Evolutionary conservation across 805 yeast genomes (phyloP), one percentile per base, ranked within the genome.

Genomic region (Cyberlindnera nakhonratchasimensis): DNA sequence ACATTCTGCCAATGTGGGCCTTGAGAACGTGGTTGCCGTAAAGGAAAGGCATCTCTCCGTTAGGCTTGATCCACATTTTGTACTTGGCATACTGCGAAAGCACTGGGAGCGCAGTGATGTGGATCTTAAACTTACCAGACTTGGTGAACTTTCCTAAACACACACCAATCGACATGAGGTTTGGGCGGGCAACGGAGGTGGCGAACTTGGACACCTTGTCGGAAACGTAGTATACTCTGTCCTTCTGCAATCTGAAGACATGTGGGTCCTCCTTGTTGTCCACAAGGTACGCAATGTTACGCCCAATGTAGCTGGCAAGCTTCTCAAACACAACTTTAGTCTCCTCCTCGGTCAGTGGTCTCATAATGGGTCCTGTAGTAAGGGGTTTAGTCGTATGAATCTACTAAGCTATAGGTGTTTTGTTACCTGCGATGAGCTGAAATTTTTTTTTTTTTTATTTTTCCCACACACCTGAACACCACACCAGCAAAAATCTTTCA

Each of bases 1-100:
- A 85, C 86, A 93, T 88, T 57, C 89, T 83, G 26, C 99, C 99
- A 43, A 93, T 75, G 62, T 93, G 99, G 5, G 99, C 99, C 63
- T 93, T 93, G 54, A 93, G 72, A 21, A 91, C 91, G 63, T 93
- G 96, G 69, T 93, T 93, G 28, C 99, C 99, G 57, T 93, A 93
- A 51, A 93, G 68, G 62, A 84, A 93, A 12, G 99, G 98, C 99
- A 93, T 93, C 66, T 93, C 99, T 56, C 99, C 99, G 61, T 93
- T 93, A 39, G 80, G 81, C 65, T 93, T 93, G 66, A 93, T 87
- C 99, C 99, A 93, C 30, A 93, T 72, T 67, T 91, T 93, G 69
- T 82, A 89, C 63, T 86, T 86, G 37, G 99, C 97, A 61, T 83
- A 82, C 55, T 86, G 83, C 2, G 96, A 83, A 43, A 93, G 68